Evolutionary conservation across 345 rosid genomes (phyloP), one percentile per base, ranked within the genome.

Genomic region (Cardamine occulta): DNA sequence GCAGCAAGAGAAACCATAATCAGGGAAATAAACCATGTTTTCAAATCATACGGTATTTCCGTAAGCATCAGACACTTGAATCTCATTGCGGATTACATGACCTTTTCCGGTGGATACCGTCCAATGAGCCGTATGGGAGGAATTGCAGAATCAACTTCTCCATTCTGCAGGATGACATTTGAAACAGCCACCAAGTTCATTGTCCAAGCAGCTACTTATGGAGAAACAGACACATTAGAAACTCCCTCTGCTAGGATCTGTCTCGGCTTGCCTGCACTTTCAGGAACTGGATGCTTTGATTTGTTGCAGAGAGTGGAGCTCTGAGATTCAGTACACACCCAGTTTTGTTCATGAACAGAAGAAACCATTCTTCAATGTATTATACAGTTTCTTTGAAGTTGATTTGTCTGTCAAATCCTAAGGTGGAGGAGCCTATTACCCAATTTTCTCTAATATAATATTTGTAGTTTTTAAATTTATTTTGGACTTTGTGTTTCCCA

Each of bases 141-240:
- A 44, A 93, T 96, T 44, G 87, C 91, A 7, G 94, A 91, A 45
- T 91, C 93, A 1, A 70, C 83, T 57, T 93, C 97, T 5, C 91
- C 96, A 1, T 87, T 96, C 48, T 85, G 91, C 62, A 91, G 92
- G 80, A 96, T 93, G 96, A 74, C 98, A 1, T 96, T 93, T 62
- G 98, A 96, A 87, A 93, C 96, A 0, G 98, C 99, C 3, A 81
- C 97, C 4, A 88, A 85, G 74, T 96, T 96, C 78, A 93, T 96
- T 12, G 93, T 93, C n/a, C 89, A 96, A 70, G 96, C 96, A 11
- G 95, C 99, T 29, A 74, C 79, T 52, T 86, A 81, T 56, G 95
- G 96, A 59, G 86, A 87, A 75, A 76, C 72, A 1, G 98, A 96
- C 73, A 72, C 82, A 70, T 69, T 96, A 73, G 97, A 93, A 59